Evolutionary conservation across 495 filamentous ascomycete genomes (phyloP).

Genomic region (Pseudoneurospora amorphoporcata): DNA sequence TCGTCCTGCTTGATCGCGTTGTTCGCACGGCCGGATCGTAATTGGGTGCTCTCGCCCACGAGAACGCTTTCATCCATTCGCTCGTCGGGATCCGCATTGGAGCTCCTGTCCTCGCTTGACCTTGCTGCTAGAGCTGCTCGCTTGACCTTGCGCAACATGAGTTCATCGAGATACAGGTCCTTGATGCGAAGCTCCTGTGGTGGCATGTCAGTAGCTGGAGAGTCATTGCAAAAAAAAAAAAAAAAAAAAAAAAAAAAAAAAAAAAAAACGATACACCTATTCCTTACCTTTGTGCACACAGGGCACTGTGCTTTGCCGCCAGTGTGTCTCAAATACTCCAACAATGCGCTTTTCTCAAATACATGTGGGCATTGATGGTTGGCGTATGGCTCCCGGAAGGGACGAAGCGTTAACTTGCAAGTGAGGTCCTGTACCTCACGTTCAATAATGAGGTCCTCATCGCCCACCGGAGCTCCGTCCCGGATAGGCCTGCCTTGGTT

Average conservation of each 20-base stretch:
- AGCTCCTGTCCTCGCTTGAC: slow-evolving; percentile 16
- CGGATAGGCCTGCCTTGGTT: slow-evolving; percentile 35
- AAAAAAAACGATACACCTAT: neutral
- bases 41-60: slow-evolving; percentile 9
- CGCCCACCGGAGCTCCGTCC: slow-evolving; percentile 25
- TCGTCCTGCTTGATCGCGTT: slow-evolving; percentile 12
- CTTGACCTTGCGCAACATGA: slow-evolving; percentile 32
- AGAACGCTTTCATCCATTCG: slow-evolving; percentile 19
- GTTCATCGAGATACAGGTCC: slow-evolving; percentile 32
- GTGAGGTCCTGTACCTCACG: slow-evolving; percentile 59
- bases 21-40: slow-evolving; percentile 1
- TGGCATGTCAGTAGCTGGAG: neutral
- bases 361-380: slow-evolving; percentile 71
- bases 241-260: no score
- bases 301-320: slow-evolving; percentile 28
- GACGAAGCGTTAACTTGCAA: slow-evolving; percentile 69
- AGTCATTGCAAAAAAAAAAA: no score
- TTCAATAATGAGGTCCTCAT: slow-evolving; percentile 68
- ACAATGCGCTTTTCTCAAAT: slow-evolving; percentile 67
- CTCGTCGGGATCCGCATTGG: slow-evolving; percentile 18
- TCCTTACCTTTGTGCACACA: slow-evolving; percentile 34
- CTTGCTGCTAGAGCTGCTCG: slow-evolving; percentile 23
- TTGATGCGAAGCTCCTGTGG: slow-evolving; percentile 23
- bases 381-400: slow-evolving; percentile 65
- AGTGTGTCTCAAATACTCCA: slow-evolving; percentile 46